phyloP scores from a whole-genome alignment of 176 grass and related monocot species.

The Carex parvula region DNA sequence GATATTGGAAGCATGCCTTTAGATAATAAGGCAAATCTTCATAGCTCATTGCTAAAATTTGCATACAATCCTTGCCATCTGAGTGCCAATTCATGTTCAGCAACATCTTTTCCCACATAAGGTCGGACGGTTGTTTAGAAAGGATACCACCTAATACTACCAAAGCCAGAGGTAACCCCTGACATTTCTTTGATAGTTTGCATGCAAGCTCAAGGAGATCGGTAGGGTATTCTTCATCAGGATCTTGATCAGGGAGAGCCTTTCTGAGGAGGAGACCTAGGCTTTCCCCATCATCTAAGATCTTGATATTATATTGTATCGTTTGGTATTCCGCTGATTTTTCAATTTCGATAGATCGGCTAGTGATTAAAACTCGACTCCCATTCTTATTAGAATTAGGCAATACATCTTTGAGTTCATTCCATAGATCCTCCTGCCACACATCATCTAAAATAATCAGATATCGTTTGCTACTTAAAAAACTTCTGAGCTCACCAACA shows the following conservation, averaged over 20 bases:
- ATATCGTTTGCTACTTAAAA: no score
- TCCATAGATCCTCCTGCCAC: no score
- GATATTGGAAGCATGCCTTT: not conserved
- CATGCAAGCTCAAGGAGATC: not conserved
- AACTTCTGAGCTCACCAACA: no score
- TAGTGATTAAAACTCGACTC: slow-evolving; percentile 8
- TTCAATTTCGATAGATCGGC: not conserved
- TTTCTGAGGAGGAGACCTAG: not conserved
- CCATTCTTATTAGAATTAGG: not conserved
- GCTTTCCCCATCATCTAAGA: not conserved
- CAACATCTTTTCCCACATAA: not conserved
- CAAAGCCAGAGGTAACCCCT: not conserved
- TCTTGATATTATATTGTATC: not conserved
- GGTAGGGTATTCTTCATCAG: not conserved
- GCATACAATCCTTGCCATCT: not conserved
- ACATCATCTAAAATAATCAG: no score
- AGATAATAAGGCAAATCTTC: not conserved
- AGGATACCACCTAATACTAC: not conserved
- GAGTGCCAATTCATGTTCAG: not conserved
- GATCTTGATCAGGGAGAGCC: not conserved
- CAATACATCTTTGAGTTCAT: no score
- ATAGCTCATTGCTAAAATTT: not conserved
- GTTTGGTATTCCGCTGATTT: not conserved
- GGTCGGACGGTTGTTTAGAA: not conserved
- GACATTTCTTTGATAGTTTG: not conserved